Base-by-base conservation (phyloP, 352 stramenopile species). In the Pythium phragmiticola region DNA sequence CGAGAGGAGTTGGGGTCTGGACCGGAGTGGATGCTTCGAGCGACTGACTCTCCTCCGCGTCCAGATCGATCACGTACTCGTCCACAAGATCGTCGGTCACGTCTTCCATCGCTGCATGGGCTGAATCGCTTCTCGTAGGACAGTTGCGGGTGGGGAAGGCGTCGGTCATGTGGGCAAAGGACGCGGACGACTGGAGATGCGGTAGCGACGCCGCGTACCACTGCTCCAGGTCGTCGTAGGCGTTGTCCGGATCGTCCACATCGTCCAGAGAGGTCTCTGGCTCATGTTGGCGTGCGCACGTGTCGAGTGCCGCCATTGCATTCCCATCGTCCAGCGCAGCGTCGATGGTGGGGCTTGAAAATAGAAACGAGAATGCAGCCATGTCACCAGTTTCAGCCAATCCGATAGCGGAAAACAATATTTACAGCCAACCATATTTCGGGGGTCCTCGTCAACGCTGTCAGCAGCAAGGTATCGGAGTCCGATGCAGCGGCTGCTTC, bases 151-250 rank as follows among this genome's bases (percentile, higher is more conserved):
- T 17, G 1, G n/a, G 12, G 39, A 54, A 54, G n/a, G 47, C 39
- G 26, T 41, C 43, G 19, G 23, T 23, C 28, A 57, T 28, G 50
- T 66, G 48, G 14, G 58, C 53, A 30, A 66, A 48, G 23, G 60
- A 69, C 36, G 51, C 30, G 4, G 66, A 42, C 42, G 60, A 69
- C 34, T 49, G 39, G 6, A 72, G 17, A n/a, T 42, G 60, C 37
- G 66, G 60, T n/a, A 69, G 62, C 28, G 66, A 73, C 45, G 41
- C 26, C 21, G 66, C 45, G 45, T 69, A 73, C 66, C 66, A 73
- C 23, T 66, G 37, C 52, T 73, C 66, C 17, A 73, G 42, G 26
- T 65, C 56, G 14, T n/a, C 66, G 34, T 69, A 68, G 19, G 57
- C 47, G 41, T 63, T 19, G 17, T 63, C 43, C 2, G 7, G 26